Base-by-base conservation (phyloP, 2,329 filamentous ascomycete species). In the Aureobasidium sp. region DNA sequence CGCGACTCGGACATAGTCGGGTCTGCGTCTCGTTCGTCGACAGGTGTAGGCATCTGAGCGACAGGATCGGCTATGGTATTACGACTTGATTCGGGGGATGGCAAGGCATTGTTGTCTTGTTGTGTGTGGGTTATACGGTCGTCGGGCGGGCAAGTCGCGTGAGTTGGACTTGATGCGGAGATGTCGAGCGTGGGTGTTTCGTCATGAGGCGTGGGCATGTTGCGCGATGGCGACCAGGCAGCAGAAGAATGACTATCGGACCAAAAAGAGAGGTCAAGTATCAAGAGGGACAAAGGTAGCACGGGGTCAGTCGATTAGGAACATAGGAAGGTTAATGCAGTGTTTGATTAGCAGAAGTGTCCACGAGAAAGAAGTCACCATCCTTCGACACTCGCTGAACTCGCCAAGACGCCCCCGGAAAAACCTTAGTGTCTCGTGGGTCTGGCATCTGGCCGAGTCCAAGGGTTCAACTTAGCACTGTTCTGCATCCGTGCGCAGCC, bases 81-180 rank as follows among this genome's bases (percentile, higher is more conserved):
- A 29, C 44, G 57, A 42, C 29, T 59, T 10, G 34, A 6, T 16
- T 59, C 44, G 27, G 57, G 7, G n/a, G 27, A 27, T 32, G 32
- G 44, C 34, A 32, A 36, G 27, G 42, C 57, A 59, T 61, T 45
- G 61, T 67, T 44, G 65, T 65, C 62, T 72, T 68, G 59, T 68
- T 65, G 63, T 61, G 64, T 58, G 49, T 64, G 67, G 49, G 60
- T 62, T 59, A 66, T 70, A 68, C 68, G 72, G 54, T 75, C 73
- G 53, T 76, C 75, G 55, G 75, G 74, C 50, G 78, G 78, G 69
- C 78, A 80, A 66, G 74, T 75, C 37, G 75, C 59, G 64, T 65
- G 64, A 41, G 60, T 27, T 36, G 53, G 16, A 32, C 47, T 62
- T 30, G 47, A 61, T 45, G 47, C 58, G 48, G 62, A 59, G 49